Base-by-base conservation (phyloP, 768 basidiomycete genomes). In the Asterophora parasitica region DNA sequence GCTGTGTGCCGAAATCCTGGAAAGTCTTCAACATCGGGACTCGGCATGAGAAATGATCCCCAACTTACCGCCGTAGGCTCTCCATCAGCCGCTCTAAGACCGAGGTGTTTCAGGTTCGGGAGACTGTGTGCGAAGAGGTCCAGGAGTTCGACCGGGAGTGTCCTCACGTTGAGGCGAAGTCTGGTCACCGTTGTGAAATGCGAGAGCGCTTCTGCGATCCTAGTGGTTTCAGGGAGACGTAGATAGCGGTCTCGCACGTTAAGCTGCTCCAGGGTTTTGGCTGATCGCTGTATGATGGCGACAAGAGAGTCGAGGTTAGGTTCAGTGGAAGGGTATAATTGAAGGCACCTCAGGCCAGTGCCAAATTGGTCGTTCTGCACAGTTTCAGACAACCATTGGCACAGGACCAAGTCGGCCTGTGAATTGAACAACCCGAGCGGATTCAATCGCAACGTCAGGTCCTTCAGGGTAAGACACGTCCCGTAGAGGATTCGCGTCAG, bases 241-340 rank as follows among this genome's bases (percentile, higher is more conserved):
- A 75, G 58, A 52, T 73, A 75, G 1, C 71, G 68, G 48, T 74
- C 73, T 28, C 70, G 61, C 15, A 78, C 64, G 7, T 58, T 61
- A 1, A 78, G 57, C 0, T 53, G 56, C 9, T 54, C 61, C 17
- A 78, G 55, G 1, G 68, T 68, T 0, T 58, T 40, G 1, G 63
- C 56, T 1, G 69, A 65, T 1, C 66, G 60, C 4, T 61, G 39
- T 16, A 73, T 61, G 43, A 63, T 65, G 5, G 52, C 51, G 4
- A 68, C 42, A 9, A 74, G 58, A 4, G 66, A 58, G 16, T 69
- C 57, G 26, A 73, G 65, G 0, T 73, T 73, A 32, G 38, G 10
- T 45, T 43, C 28, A 58, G 60, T 4, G 7, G 74, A 72, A 1
- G 74, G 75, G 51, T 72, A 76, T 27, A 78, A 59, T 16, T 73